A percentile compares a stretch with the other conserved stretches of the same genome.
phyloP scores from a whole-genome alignment of 1,139 yeast species.

The Saccharomyces hybrid region DNA sequence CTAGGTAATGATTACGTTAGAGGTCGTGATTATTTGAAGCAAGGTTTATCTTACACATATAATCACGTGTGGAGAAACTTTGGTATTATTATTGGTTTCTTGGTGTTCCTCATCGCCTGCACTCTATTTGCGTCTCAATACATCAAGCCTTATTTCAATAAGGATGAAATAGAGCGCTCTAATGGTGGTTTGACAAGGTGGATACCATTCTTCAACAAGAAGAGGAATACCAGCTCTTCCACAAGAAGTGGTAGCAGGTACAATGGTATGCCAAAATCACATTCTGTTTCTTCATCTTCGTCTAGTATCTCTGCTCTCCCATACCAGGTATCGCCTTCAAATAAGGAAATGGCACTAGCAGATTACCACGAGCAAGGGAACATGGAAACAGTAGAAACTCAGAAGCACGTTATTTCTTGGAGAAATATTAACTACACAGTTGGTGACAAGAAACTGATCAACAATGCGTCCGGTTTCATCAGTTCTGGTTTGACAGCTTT shows the following conservation, averaged over 20 bases:
- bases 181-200: slow-evolving; percentile 3
- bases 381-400: slow-evolving; percentile 34
- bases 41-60: too few relatives aligned
- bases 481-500: too few relatives aligned
- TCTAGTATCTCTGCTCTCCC: not conserved
- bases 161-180: slow-evolving; percentile 15
- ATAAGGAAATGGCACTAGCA: not conserved
- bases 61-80: too few relatives aligned
- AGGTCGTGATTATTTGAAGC: too few relatives aligned
- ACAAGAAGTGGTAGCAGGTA: not conserved
- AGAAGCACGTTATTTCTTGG: too few relatives aligned
- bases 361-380: not conserved
- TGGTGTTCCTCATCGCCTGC: slow-evolving; percentile 18
- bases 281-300: slow-evolving; percentile 7
- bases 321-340: not conserved
- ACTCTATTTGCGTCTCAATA: slow-evolving; percentile 32
- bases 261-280: slow-evolving; percentile 2
- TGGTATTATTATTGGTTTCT: too few relatives aligned
- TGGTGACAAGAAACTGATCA: too few relatives aligned
- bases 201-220: slow-evolving; percentile 7
- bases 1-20: too few relatives aligned
- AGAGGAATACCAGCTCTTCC: not conserved
- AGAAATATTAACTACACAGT: too few relatives aligned
- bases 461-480: too few relatives aligned
- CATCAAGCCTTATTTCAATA: slow-evolving; percentile 29